Conservation (phyloP, 805 yeast genomes). For the Schwanniomyces pseudopolymorphus region DNA sequence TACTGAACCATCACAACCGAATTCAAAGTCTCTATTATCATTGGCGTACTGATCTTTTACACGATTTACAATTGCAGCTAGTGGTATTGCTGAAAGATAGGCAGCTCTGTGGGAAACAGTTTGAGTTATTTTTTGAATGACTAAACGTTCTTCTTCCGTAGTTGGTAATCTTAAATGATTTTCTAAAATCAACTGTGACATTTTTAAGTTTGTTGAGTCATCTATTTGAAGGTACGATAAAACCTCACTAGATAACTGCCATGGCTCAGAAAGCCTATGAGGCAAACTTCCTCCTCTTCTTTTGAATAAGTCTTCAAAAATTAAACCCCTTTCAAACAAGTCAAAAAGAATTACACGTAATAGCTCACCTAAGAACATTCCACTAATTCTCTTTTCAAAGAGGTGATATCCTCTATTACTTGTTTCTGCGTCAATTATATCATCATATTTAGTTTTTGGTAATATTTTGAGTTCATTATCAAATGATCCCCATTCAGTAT, state of each 20-base stretch:
- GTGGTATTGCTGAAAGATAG: conserved; percentile 80
- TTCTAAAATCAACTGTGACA: conserved; percentile 66
- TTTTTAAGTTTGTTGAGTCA: conserved; percentile 67
- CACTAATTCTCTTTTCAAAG: conserved; percentile 90
- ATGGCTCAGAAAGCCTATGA: conserved; percentile 71
- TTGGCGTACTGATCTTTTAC: conserved; percentile 55
- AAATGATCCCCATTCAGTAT: conserved; percentile 98
- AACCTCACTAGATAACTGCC: conserved; percentile 79
- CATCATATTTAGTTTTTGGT: conserved; percentile 80
- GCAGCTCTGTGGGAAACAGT: conserved; percentile 91
- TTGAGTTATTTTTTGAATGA: conserved; percentile 69
- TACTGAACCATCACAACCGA: conserved; percentile 95
- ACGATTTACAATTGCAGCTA: conserved; percentile 80
- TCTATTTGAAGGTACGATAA: conserved; percentile 85
- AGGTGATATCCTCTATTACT: conserved; percentile 85
- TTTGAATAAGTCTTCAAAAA: conserved; percentile 55
- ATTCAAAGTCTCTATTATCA: conserved; percentile 67
- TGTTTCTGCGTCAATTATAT: conserved; percentile 65
- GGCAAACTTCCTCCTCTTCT: conserved; percentile 45
- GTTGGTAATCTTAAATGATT: conserved; percentile 72
- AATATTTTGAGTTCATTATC: conserved; percentile 76
- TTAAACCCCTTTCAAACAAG: conserved; percentile 53
- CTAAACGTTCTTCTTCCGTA: conserved; percentile 65
- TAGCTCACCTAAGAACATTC: conserved; percentile 91
- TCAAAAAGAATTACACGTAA: conserved; percentile 74